phyloP scores from a whole-genome alignment of 495 filamentous ascomycete species.

The Penicillium daleae region DNA sequence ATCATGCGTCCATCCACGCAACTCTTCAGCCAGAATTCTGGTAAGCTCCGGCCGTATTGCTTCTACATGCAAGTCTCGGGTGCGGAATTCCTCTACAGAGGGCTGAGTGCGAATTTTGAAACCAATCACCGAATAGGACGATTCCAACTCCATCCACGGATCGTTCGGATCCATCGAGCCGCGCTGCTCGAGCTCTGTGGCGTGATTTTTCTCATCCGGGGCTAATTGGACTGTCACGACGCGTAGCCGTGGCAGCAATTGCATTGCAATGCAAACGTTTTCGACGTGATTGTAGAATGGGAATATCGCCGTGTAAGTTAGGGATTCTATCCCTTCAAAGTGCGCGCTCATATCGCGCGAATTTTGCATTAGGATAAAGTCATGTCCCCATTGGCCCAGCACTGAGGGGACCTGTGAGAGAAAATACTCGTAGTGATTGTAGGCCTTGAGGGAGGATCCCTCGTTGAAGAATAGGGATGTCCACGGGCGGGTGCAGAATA shows the following conservation, averaged over 20 bases:
- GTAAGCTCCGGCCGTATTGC: slow-evolving; percentile 36
- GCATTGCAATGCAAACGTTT: slow-evolving; percentile 35
- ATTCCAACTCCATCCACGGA: slow-evolving; percentile 50
- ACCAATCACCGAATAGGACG: slow-evolving; percentile 43
- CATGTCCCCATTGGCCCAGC: slow-evolving; percentile 37
- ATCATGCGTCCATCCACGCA: slow-evolving; percentile 35
- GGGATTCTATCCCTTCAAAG: slow-evolving; percentile 33
- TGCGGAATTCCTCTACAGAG: slow-evolving; percentile 30
- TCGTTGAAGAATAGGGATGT: slow-evolving; percentile 45
- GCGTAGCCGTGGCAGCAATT: slow-evolving; percentile 34
- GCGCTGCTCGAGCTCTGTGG: slow-evolving; percentile 42
- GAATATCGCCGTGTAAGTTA: slow-evolving; percentile 49
- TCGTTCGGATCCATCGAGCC: slow-evolving; percentile 49
- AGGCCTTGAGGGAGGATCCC: slow-evolving; percentile 45
- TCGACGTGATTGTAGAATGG: slow-evolving; percentile 51
- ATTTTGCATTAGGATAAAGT: slow-evolving; percentile 7
- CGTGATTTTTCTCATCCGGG: slow-evolving; percentile 35
- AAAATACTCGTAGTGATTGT: slow-evolving; percentile 52
- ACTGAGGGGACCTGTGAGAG: slow-evolving; percentile 41
- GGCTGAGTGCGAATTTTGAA: slow-evolving; percentile 32
- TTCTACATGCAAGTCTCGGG: slow-evolving; percentile 37
- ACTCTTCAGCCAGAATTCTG: slow-evolving; percentile 26
- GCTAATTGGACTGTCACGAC: slow-evolving; percentile 39
- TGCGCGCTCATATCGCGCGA: slow-evolving; percentile 5
- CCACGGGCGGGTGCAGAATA: slow-evolving; percentile 37